phyloP scores from a whole-genome alignment of 257 asterid genomes.

The Parsonsia alboflavescens region DNA sequence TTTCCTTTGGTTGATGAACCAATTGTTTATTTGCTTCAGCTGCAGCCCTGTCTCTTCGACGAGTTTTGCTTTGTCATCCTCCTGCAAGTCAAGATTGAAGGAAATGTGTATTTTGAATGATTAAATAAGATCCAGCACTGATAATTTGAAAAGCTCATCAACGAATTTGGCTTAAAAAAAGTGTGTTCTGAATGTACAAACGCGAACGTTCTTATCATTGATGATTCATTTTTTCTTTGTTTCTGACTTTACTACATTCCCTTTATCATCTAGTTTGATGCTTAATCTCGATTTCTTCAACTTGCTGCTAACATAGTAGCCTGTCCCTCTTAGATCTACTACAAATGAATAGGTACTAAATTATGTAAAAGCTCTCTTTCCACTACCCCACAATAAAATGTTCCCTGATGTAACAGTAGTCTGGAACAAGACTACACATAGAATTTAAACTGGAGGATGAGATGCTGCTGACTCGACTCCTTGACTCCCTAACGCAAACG shows the following conservation, averaged over 20 bases:
- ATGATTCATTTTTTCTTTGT: not conserved
- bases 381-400: not conserved
- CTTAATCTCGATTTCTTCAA: not conserved
- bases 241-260: not conserved
- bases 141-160: not conserved
- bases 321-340: not conserved
- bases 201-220: not conserved
- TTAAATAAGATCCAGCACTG: not conserved
- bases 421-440: not conserved
- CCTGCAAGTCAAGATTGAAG: slow-evolving; percentile 36
- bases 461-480: not conserved
- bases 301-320: not conserved
- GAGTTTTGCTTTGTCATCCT: slow-evolving; percentile 93
- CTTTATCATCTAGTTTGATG: not conserved
- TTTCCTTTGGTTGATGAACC: slow-evolving; percentile 98
- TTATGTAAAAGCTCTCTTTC: not conserved
- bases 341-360: not conserved
- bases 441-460: not conserved
- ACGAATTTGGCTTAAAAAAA: too few relatives aligned
- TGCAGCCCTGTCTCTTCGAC: slow-evolving; percentile 92
- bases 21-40: slow-evolving; percentile 89
- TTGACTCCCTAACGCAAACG: not conserved
- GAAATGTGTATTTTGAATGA: not conserved
- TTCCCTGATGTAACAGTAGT: not conserved
- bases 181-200: too few relatives aligned